A percentile compares a stretch with the other conserved stretches of the same genome.
Conservation (phyloP, 2,329 filamentous ascomycete genomes). For the Cladosporium oxysporum region DNA sequence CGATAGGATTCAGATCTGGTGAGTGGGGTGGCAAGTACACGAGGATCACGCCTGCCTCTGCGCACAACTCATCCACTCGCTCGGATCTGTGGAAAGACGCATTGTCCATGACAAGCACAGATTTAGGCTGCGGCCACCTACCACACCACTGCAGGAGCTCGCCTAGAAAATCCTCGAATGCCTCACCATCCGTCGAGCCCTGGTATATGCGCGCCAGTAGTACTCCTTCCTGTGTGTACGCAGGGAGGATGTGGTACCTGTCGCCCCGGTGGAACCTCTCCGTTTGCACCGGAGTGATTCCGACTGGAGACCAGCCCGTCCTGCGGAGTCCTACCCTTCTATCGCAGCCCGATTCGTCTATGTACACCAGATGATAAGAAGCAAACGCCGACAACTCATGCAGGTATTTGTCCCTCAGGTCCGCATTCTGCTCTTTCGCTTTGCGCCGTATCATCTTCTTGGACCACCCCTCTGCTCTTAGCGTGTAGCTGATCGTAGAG, state of each 20-base stretch:
- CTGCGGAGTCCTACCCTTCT: slow-evolving; percentile 10
- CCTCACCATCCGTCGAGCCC: slow-evolving; percentile 4
- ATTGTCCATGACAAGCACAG: slow-evolving; percentile 14
- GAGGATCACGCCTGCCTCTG: slow-evolving; percentile 15
- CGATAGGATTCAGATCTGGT: slow-evolving; percentile 25
- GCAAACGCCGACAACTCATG: slow-evolving; percentile 5
- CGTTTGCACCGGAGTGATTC: slow-evolving; percentile 11
- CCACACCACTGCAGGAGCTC: slow-evolving; percentile 11
- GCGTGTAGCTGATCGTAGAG: background rate
- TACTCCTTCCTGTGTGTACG: slow-evolving; percentile 14
- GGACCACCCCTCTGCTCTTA: background rate
- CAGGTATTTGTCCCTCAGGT: slow-evolving; percentile 13
- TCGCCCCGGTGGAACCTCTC: slow-evolving; percentile 15
- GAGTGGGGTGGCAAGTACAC: slow-evolving; percentile 24
- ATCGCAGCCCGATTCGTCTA: slow-evolving; percentile 19
- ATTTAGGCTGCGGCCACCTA: slow-evolving; percentile 13
- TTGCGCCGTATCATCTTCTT: background rate
- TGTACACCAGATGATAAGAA: slow-evolving; percentile 16
- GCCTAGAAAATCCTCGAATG: slow-evolving; percentile 5
- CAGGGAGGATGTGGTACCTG: slow-evolving; percentile 12
- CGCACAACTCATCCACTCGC: slow-evolving; percentile 18
- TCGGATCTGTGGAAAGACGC: slow-evolving; percentile 2
- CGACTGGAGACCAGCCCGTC: slow-evolving; percentile 12
- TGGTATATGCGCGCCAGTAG: slow-evolving; percentile 2
- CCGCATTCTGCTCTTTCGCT: background rate